Evolutionary conservation across 495 filamentous ascomycete species (phyloP), one percentile per base, ranked within the genome.

Genomic region (Penicillium malachiteum): DNA sequence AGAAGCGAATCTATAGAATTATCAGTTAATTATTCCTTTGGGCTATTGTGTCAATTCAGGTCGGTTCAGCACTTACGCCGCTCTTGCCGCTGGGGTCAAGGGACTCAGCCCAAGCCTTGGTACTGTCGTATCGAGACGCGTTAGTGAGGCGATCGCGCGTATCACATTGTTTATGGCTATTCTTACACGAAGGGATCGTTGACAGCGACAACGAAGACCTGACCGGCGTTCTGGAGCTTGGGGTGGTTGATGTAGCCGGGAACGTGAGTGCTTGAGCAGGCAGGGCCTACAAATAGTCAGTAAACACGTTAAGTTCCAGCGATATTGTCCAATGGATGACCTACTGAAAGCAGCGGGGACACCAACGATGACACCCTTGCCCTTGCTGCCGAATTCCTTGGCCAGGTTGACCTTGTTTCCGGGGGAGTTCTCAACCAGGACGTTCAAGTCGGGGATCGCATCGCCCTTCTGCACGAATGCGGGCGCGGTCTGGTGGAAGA

Each of bases 151-250:
- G 7, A 13, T 30, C 18, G 17, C 1, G 1, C 17, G 9, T 17
- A 21, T 39, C 14, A 48, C 6, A 41, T 34, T 46, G 16, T 16
- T 32, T 8, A 2, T 41, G 11, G 21, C 21, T 17, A 11, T 3
- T 14, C 88, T 76, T 82, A 95, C 85, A 97, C 94, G 72, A 97
- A 97, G 30, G 92, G 84, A 70, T 98, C 94, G 73, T 98, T 98
- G 69, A 97, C 91, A 21, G 86, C 81, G 48, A 98, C 86, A 26
- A 97, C 91, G 58, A 93, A 95, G 39, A 93, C 87, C 45, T 83
- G 67, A 47, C 93, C 90, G 11, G 87, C 90, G 47, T 84, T 78
- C 75, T 85, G 87, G 43, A 89, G 76, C 70, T 84, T 82, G 38
- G 84, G 80, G 65, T 87, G 86, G 60, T 84, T 84, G 70, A 95